These are phyloP conservation scores for Dothistroma septosporum DNA, from an alignment of 2,329 filamentous ascomycete genomes.

Conservation along the genomic window DNA sequence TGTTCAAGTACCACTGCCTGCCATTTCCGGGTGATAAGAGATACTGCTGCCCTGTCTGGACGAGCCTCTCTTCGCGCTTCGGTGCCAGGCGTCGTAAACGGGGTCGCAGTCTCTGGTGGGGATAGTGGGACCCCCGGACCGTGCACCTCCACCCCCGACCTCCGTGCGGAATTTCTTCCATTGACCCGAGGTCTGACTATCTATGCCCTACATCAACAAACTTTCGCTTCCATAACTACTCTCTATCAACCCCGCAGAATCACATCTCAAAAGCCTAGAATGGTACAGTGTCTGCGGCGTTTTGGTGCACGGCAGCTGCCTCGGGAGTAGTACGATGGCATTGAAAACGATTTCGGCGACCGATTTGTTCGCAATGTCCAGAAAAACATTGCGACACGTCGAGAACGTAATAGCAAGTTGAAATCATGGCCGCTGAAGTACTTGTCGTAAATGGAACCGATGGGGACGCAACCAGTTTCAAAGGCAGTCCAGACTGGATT, in stretches of 20 bases:
- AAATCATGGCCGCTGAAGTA: neutral
- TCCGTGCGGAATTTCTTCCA: neutral
- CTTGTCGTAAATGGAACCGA: neutral
- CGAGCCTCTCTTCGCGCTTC: neutral
- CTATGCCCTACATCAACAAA: neutral
- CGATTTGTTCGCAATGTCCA: neutral
- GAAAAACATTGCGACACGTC: neutral
- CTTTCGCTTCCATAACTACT: neutral
- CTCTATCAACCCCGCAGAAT: neutral
- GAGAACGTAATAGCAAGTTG: neutral
- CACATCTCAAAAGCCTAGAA: neutral
- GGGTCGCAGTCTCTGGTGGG: neutral
- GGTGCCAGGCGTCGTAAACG: neutral
- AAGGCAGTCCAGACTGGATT: slow-evolving; percentile 16
- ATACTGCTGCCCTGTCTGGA: neutral
- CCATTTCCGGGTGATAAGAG: neutral
- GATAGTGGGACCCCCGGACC: neutral
- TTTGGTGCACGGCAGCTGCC: neutral
- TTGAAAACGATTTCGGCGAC: neutral
- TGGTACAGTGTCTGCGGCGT: neutral
- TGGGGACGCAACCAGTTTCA: neutral
- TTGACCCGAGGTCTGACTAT: neutral
- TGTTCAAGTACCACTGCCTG: neutral
- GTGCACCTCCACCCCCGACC: neutral
- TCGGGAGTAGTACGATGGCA: neutral